Percentiles rank a stretch among this genome's conserved stretches.
Conservation (phyloP, 768 basidiomycete genomes). For the Epithele typhae region DNA sequence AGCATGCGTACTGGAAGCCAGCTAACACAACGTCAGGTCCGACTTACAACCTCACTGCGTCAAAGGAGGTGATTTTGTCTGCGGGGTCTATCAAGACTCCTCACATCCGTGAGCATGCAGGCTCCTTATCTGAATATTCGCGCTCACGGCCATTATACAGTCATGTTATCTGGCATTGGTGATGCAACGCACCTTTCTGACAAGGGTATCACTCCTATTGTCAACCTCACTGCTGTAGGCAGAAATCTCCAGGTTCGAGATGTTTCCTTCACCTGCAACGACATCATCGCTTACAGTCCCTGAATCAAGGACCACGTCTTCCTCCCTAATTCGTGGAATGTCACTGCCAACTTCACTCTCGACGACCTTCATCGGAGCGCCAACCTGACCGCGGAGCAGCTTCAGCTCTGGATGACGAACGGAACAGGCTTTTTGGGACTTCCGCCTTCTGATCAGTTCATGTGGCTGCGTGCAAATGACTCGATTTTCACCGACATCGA, state of each 20-base stretch:
- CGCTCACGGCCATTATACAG: background rate
- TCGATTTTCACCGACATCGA: background rate
- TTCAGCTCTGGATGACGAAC: conserved; percentile 9
- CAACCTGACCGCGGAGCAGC: conserved; percentile 1
- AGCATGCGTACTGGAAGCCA: too few relatives aligned
- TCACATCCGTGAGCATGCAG: conserved; percentile 11
- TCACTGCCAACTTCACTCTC: conserved; percentile 11
- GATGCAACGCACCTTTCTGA: conserved; percentile 10
- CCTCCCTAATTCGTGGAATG: conserved; percentile 11
- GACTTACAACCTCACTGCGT: conserved; percentile 9
- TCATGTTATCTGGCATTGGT: conserved; percentile 16
- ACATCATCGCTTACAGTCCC: background rate
- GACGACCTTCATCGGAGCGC: conserved; percentile 6
- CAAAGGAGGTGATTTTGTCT: conserved; percentile 18
- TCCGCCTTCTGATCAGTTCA: background rate
- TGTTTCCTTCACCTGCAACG: background rate
- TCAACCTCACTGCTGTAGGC: conserved; percentile 24
- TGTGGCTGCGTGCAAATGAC: background rate
- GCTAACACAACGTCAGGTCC: background rate
- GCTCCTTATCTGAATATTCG: background rate
- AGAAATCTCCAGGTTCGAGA: conserved; percentile 15
- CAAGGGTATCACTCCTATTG: conserved; percentile 14
- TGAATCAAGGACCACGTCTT: conserved; percentile 19
- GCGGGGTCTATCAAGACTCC: conserved; percentile 14
- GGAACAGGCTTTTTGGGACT: conserved; percentile 8